Percentiles rank a stretch among this genome's conserved stretches.
These are phyloP conservation scores for Myrica gale DNA, from an alignment of 306 rosid genomes.

Conservation along the genomic window DNA sequence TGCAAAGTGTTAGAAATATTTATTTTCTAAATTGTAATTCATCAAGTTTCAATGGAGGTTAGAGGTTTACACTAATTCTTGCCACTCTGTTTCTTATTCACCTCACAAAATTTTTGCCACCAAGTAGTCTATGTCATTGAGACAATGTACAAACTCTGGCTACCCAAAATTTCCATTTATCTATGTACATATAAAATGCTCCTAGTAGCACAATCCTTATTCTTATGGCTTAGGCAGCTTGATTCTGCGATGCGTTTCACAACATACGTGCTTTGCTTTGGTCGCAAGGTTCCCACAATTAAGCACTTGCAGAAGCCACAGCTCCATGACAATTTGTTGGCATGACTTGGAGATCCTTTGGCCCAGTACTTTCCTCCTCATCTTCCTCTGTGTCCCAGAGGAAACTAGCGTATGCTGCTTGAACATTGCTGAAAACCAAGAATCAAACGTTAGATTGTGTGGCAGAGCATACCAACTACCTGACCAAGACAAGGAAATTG, in stretches of 20 bases:
- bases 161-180: not conserved
- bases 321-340: conserved; percentile 36
- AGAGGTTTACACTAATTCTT: no score
- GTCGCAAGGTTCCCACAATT: not conserved
- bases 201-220: not conserved
- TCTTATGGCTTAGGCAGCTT: not conserved
- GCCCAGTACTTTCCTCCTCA: conserved; percentile 22
- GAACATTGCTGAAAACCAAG: conserved; percentile 64
- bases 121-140: not conserved
- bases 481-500: not conserved
- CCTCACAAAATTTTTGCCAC: not conserved
- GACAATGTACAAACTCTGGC: not conserved
- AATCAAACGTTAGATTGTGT: conserved; percentile 9
- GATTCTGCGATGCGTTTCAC: not conserved
- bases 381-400: conserved; percentile 81
- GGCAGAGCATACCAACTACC: not conserved
- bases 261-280: not conserved
- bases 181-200: not conserved
- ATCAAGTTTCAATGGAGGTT: no score
- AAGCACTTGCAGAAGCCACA: conserved; percentile 54
- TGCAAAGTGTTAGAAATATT: no score
- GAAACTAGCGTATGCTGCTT: conserved; percentile 82
- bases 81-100: no score
- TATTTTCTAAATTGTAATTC: no score
- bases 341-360: conserved; percentile 17